phyloP scores from a whole-genome alignment of 2,329 filamentous ascomycete genomes.

The Cladosporium halotolerans region DNA sequence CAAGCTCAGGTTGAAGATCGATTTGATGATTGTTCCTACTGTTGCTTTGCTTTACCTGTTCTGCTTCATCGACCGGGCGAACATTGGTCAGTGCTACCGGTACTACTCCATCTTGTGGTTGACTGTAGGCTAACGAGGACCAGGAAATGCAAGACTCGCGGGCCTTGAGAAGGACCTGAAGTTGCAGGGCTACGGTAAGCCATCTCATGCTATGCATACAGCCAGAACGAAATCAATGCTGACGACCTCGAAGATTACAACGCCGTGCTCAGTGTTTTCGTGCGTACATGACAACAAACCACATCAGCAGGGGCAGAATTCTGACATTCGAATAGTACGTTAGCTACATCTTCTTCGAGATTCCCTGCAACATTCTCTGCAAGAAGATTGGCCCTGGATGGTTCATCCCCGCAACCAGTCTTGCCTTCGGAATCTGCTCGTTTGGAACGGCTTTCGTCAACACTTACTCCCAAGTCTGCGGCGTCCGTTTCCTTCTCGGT shows the following conservation, averaged over 20 bases:
- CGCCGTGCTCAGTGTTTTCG: constrained; percentile 47
- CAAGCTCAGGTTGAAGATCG: constrained; percentile 57
- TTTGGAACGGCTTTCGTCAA: constrained; percentile 61
- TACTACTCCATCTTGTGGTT: background rate
- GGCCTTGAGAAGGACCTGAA: constrained; percentile 52
- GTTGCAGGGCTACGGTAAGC: constrained; percentile 48
- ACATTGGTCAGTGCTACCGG: constrained; percentile 50
- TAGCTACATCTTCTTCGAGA: constrained; percentile 66
- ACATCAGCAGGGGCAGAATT: too few relatives aligned
- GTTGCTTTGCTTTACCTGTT: constrained; percentile 52
- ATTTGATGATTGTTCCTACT: constrained; percentile 57
- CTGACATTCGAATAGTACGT: constrained; percentile 52
- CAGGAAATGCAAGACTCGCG: constrained; percentile 64
- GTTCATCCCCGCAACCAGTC: constrained; percentile 58
- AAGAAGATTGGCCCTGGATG: constrained; percentile 67
- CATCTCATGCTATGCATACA: background rate
- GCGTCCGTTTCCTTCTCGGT: constrained; percentile 61
- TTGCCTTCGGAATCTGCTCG: constrained; percentile 57
- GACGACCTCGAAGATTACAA: constrained; percentile 52
- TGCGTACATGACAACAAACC: background rate
- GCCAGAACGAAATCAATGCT: background rate
- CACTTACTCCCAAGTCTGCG: constrained; percentile 47
- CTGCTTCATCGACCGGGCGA: constrained; percentile 69
- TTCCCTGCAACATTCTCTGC: constrained; percentile 62
- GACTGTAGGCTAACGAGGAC: background rate